Evolutionary conservation across 1,284 basidiomycete species (phyloP).

Genomic region (Mycocalia duriaeana): DNA sequence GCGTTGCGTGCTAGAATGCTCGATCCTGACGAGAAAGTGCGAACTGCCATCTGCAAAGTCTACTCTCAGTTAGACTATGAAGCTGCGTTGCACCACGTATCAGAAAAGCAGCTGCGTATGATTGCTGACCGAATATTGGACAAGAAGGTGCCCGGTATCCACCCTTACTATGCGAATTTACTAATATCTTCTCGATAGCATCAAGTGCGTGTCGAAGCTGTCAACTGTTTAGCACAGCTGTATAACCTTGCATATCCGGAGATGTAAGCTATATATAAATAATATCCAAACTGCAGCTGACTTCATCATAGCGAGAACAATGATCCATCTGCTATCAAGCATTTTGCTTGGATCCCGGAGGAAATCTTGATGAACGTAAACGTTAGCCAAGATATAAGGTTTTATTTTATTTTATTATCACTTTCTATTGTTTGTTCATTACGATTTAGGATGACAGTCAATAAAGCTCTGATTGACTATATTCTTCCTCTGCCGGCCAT

Average conservation of each 20-base stretch:
- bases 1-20: slow-evolving; percentile 63
- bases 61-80: slow-evolving; percentile 89
- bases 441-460: slow-evolving; percentile 45
- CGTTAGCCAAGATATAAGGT: slow-evolving; percentile 56
- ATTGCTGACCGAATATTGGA: slow-evolving; percentile 79
- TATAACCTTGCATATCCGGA: slow-evolving; percentile 84
- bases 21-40: slow-evolving; percentile 91
- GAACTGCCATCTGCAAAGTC: slow-evolving; percentile 79
- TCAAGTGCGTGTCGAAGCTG: slow-evolving; percentile 78
- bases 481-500: slow-evolving; percentile 73
- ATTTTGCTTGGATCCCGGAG: slow-evolving; percentile 94
- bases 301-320: slow-evolving; percentile 68
- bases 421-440: background rate
- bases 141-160: slow-evolving; percentile 63
- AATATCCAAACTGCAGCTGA: background rate
- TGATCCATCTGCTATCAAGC: slow-evolving; percentile 66
- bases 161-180: background rate
- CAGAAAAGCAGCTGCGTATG: slow-evolving; percentile 53
- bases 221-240: slow-evolving; percentile 73
- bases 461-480: slow-evolving; percentile 65
- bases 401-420: slow-evolving; percentile 14
- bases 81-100: slow-evolving; percentile 80
- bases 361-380: slow-evolving; percentile 56
- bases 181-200: slow-evolving; percentile 35
- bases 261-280: slow-evolving; percentile 54